Base-by-base conservation (phyloP, 371 early-diverging fungal species). In the Syncephalis fuscata region DNA sequence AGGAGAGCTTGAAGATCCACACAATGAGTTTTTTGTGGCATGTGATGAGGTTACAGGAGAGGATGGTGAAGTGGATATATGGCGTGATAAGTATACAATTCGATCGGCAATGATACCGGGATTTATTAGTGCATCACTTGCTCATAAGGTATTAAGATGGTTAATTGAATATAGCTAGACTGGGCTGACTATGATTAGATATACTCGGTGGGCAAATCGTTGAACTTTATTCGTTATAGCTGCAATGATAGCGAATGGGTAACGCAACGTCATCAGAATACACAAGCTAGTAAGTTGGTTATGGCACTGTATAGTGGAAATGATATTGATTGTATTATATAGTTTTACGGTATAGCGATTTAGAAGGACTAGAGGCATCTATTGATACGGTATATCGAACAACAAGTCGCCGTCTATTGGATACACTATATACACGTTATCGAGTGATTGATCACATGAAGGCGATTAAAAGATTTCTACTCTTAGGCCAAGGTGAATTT, bases 401-500 rank as follows among this genome's bases (percentile, higher is more conserved):
- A 11, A 88, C 83, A 3, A 85, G 85, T 52, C 63, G 63, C 43
- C 68, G 77, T 15, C 62, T 94, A 8, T 63, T 91, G 44, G 65
- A 76, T 39, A 61, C 85, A 15, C 61, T 96, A 20, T 76, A 74
- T 36, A 64, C 63, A 4, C 82, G 79, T 52, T 90, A 82, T 63
- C 74, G 76, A 39, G 61, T 96, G 10, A 73, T 80, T 64, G 83
- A 87, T 16, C 93, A 94, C 53, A 58, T 96, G 14, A 62, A 64
- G 26, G 93, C 91, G 3, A 59, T 94, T 45, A 90, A 92, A 48
- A 64, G 82, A 44, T 94, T 92, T 51, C 59, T 96, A n/a, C 59
- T 96, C 25, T 63, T 96, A 15, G 91, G 87, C 36, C 90, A 93
- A 61, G 97, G 94, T n/a, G 94, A 96, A 55, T 92, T 94, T 66